These are phyloP conservation scores for Colletotrichum incanum DNA, from an alignment of 2,329 filamentous ascomycete species.

Conservation along the genomic window DNA sequence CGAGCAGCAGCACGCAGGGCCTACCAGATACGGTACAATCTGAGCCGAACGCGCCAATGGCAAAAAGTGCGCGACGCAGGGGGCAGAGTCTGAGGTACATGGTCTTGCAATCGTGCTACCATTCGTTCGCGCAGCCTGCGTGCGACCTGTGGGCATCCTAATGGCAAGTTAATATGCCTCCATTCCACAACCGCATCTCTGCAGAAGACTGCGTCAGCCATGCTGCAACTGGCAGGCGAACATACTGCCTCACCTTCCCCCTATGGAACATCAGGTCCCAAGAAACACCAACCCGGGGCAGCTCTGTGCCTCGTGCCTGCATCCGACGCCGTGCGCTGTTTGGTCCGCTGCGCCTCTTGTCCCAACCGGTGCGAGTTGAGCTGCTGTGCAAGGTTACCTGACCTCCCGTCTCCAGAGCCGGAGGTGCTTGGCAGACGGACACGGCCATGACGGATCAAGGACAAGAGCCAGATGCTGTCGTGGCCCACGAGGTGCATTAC, in stretches of 20 bases:
- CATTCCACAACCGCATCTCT: constrained; percentile 19
- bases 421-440: not conserved
- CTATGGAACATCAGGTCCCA: constrained; percentile 4
- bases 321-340: constrained; percentile 16
- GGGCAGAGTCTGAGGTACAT: constrained; percentile 1
- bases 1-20: not conserved
- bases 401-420: constrained; percentile 7
- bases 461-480: not conserved
- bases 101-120: not conserved
- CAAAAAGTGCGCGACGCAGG: constrained; percentile 22
- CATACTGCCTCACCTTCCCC: not conserved
- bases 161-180: not conserved
- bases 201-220: constrained; percentile 2
- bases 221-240: constrained; percentile 5
- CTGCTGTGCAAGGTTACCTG: constrained; percentile 14
- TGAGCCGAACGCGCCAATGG: constrained; percentile 18
- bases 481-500: constrained; percentile 32
- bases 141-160: too few species aligned
- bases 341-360: not conserved
- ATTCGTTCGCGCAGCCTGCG: not conserved
- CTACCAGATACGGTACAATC: constrained; percentile 32
- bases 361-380: not conserved
- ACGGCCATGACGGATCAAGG: not conserved
- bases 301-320: constrained; percentile 26
- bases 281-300: constrained; percentile 14